Evolutionary conservation across 2,329 filamentous ascomycete genomes (phyloP).

Genomic region (Penicillium vulpinum): DNA sequence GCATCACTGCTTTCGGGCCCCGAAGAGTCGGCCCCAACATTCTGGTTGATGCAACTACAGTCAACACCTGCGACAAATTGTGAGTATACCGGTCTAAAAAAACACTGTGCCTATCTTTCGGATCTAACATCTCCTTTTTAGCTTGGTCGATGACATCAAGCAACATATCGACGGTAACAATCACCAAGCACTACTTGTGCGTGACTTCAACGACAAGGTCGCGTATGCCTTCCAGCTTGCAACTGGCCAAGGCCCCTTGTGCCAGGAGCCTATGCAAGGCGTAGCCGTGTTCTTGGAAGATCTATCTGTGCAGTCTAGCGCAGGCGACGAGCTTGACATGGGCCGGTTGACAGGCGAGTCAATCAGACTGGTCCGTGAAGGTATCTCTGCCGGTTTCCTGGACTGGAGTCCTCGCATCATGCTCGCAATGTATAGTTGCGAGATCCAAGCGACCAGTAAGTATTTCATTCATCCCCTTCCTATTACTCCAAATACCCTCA

Average conservation of each 20-base stretch:
- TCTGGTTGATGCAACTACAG: slow-evolving; percentile 77
- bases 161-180: slow-evolving; percentile 29
- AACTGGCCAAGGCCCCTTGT: slow-evolving; percentile 83
- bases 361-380: slow-evolving; percentile 81
- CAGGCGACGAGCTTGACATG: slow-evolving; percentile 57
- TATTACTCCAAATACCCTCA: neutral
- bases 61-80: slow-evolving; percentile 70
- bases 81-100: slow-evolving; percentile 47
- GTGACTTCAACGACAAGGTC: slow-evolving; percentile 85
- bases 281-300: slow-evolving; percentile 89
- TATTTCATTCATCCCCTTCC: slow-evolving; percentile 12
- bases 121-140: slow-evolving; percentile 14
- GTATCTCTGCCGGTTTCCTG: slow-evolving; percentile 81
- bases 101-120: neutral
- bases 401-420: slow-evolving; percentile 96
- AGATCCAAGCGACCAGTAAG: slow-evolving; percentile 90
- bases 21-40: slow-evolving; percentile 83
- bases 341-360: slow-evolving; percentile 88
- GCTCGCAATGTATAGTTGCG: slow-evolving; percentile 96
- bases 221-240: slow-evolving; percentile 92
- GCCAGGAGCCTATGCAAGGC: slow-evolving; percentile 89
- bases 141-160: slow-evolving; percentile 42
- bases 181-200: slow-evolving; percentile 44
- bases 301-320: slow-evolving; percentile 59
- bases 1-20: slow-evolving; percentile 88